Conservation (phyloP, 1,284 basidiomycete species). For the Ustilago hordei region DNA sequence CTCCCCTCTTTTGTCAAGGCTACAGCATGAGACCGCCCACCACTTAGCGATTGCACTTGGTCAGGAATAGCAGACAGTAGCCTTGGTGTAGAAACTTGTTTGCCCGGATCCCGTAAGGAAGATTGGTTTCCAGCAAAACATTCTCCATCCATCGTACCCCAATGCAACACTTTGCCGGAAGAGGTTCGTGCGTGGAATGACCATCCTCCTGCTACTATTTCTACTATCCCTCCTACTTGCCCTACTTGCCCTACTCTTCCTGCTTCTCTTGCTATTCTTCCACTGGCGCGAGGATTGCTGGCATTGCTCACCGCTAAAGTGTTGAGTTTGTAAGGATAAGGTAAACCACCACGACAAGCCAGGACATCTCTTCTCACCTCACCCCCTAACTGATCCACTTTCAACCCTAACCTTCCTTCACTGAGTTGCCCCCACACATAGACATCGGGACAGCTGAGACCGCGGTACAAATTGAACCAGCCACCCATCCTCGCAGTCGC, state of each 20-base stretch:
- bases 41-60: conserved; percentile 63
- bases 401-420: conserved; percentile 36
- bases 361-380: not conserved
- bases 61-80: conserved; percentile 21
- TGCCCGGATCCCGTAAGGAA: conserved; percentile 8
- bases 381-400: not conserved
- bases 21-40: conserved; percentile 79
- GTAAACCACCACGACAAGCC: conserved; percentile 11
- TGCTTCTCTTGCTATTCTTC: not conserved
- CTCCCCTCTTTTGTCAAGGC: conserved; percentile 70
- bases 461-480: conserved; percentile 49
- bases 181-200: conserved; percentile 49
- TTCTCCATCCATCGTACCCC: conserved; percentile 52
- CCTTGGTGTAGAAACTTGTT: not conserved
- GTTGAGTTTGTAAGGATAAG: conserved; percentile 36
- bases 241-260: not conserved
- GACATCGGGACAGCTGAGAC: conserved; percentile 33
- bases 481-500: conserved; percentile 41
- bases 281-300: too few relatives aligned
- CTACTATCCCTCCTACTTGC: conserved; percentile 16
- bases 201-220: conserved; percentile 55
- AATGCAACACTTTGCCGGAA: conserved; percentile 35
- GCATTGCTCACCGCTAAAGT: not conserved
- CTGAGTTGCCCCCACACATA: conserved; percentile 49
- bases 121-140: not conserved